phyloP scores from a whole-genome alignment of 805 yeast genomes.

The Tetrapisispora pingtungensis region DNA sequence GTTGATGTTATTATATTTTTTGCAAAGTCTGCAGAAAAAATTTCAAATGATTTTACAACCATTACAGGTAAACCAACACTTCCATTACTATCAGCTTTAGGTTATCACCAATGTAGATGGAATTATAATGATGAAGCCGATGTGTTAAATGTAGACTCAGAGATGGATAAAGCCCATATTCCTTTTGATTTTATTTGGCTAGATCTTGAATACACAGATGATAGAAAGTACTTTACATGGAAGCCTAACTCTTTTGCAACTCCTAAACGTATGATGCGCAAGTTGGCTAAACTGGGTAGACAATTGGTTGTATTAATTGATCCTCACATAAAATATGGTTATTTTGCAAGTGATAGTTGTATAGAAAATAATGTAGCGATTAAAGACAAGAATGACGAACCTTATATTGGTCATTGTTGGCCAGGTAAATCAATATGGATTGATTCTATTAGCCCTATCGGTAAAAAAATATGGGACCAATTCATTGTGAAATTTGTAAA shows the following conservation, averaged over 20 bases:
- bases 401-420: slow-evolving; percentile 89
- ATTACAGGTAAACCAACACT: slow-evolving; percentile 65
- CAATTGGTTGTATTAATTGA: slow-evolving; percentile 79
- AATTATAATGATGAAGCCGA: slow-evolving; percentile 85
- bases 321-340: slow-evolving; percentile 76
- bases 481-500: slow-evolving; percentile 38
- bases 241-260: slow-evolving; percentile 60
- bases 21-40: slow-evolving; percentile 45
- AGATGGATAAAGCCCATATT: slow-evolving; percentile 62
- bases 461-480: slow-evolving; percentile 50
- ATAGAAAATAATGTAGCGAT: slow-evolving; percentile 37
- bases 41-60: slow-evolving; percentile 51
- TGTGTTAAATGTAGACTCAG: slow-evolving; percentile 57
- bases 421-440: slow-evolving; percentile 95
- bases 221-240: slow-evolving; percentile 90
- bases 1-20: slow-evolving; percentile 64
- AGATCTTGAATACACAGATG: slow-evolving; percentile 84
- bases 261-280: slow-evolving; percentile 56
- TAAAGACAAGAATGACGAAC: slow-evolving; percentile 34
- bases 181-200: slow-evolving; percentile 94
- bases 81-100: slow-evolving; percentile 72
- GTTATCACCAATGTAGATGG: slow-evolving; percentile 97
- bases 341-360: slow-evolving; percentile 50
- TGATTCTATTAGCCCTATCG: slow-evolving; percentile 63
- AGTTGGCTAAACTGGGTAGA: slow-evolving; percentile 62